Percentiles rank a stretch among this genome's conserved stretches.
These are phyloP conservation scores for Peronospora destructor DNA, from an alignment of 352 stramenopile species.

Conservation along the genomic window DNA sequence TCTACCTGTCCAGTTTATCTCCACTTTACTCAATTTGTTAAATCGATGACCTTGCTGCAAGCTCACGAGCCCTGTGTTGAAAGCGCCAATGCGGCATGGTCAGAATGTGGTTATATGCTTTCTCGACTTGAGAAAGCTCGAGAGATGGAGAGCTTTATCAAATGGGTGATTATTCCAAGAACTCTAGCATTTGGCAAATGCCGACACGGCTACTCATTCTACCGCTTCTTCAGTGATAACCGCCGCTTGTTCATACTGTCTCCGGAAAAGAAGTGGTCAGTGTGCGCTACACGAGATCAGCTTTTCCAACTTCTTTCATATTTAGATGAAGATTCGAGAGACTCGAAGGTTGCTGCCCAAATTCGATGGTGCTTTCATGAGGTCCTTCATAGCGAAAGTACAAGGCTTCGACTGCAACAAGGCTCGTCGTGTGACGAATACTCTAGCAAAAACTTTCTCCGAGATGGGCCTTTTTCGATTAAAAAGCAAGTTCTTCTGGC, in stretches of 20 bases:
- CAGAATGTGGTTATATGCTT: conserved; percentile 44
- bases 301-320: conserved; percentile 43
- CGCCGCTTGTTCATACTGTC: conserved; percentile 49
- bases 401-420: conserved; percentile 14
- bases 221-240: conserved; percentile 57
- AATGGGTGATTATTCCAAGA: conserved; percentile 49
- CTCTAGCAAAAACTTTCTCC: conserved; percentile 30
- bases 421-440: conserved; percentile 29
- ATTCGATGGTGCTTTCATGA: conserved; percentile 41
- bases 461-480: conserved; percentile 38
- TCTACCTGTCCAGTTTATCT: conserved; percentile 35
- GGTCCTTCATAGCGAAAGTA: conserved; percentile 26
- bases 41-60: conserved; percentile 26
- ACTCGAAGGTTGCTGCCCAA: conserved; percentile 29
- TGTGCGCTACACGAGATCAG: conserved; percentile 22
- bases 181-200: conserved; percentile 55
- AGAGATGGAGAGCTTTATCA: conserved; percentile 58
- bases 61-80: conserved; percentile 59
- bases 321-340: conserved; percentile 36
- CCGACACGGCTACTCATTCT: conserved; percentile 44
- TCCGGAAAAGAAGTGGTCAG: conserved; percentile 40
- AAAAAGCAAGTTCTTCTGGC: conserved; percentile 36
- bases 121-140: conserved; percentile 41
- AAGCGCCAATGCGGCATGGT: conserved; percentile 56
- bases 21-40: conserved; percentile 35